A percentile compares a stretch with the other conserved stretches of the same genome.
phyloP scores from a whole-genome alignment of 108 stramenopile species.

The Nannochloropsis salina region DNA sequence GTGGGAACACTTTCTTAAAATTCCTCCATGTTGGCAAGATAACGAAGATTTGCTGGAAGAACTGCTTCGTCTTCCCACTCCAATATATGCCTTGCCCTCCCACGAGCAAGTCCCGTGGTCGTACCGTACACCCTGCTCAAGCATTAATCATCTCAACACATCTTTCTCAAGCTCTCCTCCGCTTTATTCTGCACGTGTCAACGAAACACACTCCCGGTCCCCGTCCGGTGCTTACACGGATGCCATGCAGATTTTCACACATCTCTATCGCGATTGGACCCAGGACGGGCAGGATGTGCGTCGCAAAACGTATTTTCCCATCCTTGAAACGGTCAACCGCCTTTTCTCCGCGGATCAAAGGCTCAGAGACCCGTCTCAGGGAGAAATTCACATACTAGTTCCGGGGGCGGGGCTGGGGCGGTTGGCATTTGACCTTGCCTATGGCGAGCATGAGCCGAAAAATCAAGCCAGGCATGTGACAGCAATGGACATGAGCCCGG shows the following conservation, averaged over 20 bases:
- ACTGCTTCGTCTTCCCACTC: neutral
- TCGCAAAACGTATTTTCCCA: neutral
- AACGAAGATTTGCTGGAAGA: neutral
- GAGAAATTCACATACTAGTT: neutral
- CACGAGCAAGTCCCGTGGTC: neutral
- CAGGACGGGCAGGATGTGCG: neutral
- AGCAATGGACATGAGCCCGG: neutral
- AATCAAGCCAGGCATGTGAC: neutral
- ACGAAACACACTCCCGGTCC: neutral
- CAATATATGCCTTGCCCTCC: neutral
- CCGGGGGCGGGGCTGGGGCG: constrained; percentile 21
- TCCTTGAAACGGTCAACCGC: neutral
- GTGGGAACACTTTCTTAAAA: neutral
- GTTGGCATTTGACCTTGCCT: constrained; percentile 14
- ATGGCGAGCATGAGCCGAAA: neutral
- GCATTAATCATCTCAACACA: too few species aligned
- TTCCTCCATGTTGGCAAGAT: neutral
- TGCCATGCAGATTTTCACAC: constrained; percentile 7
- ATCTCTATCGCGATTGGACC: constrained; percentile 1
- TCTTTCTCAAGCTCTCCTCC: too few species aligned
- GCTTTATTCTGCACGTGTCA: neutral
- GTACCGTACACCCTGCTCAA: neutral
- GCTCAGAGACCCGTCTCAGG: neutral
- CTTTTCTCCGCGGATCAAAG: neutral
- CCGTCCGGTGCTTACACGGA: neutral